A percentile compares a stretch with the other conserved stretches of the same genome.
These are phyloP conservation scores for Lentinus tigrinus DNA, from an alignment of 768 basidiomycete genomes.

Conservation along the genomic window DNA sequence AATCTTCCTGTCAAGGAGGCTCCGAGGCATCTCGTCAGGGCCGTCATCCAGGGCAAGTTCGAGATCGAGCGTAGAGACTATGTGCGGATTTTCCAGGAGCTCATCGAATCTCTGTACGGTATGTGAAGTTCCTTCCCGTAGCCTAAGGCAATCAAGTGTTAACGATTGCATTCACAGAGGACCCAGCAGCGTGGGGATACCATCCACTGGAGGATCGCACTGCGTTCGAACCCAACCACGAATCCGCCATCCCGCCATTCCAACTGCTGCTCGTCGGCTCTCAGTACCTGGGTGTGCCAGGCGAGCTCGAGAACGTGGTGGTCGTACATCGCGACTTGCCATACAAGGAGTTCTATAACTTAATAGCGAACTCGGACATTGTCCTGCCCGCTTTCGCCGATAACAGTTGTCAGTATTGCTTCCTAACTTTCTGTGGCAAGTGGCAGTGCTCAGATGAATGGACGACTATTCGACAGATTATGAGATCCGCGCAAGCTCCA, in stretches of 20 bases:
- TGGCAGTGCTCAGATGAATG: neutral
- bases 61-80: conserved; percentile 35
- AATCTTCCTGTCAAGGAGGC: conserved; percentile 21
- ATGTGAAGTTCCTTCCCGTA: neutral
- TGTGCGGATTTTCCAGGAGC: conserved; percentile 31
- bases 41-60: conserved; percentile 42
- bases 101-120: conserved; percentile 33
- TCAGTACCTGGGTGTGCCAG: conserved; percentile 32
- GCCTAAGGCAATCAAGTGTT: too few relatives aligned
- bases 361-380: conserved; percentile 39
- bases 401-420: neutral
- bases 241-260: conserved; percentile 16
- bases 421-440: neutral
- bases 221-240: conserved; percentile 22
- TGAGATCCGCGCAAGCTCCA: conserved; percentile 40
- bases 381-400: conserved; percentile 39
- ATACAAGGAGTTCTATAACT: conserved; percentile 36
- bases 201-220: conserved; percentile 20
- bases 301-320: conserved; percentile 34
- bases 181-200: conserved; percentile 37
- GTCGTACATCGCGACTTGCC: conserved; percentile 31
- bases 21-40: conserved; percentile 31
- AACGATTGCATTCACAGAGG: conserved; percentile 22
- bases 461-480: conserved; percentile 26
- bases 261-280: conserved; percentile 34